phyloP scores from a whole-genome alignment of 2,329 filamentous ascomycete genomes.

The Neopestalotiopsis sp. region DNA sequence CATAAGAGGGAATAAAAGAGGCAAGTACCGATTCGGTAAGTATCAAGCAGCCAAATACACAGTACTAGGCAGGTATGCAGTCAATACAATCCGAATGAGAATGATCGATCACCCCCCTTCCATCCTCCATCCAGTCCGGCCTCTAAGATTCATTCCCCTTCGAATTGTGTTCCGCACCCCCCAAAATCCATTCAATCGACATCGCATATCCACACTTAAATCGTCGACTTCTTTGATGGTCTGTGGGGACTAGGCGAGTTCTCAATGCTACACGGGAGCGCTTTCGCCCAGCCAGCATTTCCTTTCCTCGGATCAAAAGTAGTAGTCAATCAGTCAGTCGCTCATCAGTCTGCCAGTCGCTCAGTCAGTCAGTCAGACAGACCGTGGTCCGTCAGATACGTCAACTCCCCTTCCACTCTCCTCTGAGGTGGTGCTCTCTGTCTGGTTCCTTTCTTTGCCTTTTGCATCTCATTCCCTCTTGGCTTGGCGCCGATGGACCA shows the following conservation, averaged over 20 bases:
- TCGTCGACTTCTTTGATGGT: constrained; percentile 10
- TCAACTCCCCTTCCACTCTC: background rate
- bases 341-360: background rate
- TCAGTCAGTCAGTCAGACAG: background rate
- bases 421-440: background rate
- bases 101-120: background rate
- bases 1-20: background rate
- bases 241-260: constrained; percentile 14
- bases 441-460: background rate
- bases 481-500: background rate
- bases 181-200: constrained; percentile 13
- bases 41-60: background rate
- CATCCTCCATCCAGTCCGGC: background rate
- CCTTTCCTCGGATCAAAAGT: background rate
- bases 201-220: constrained; percentile 16
- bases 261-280: constrained; percentile 18
- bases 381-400: background rate
- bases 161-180: constrained; percentile 7
- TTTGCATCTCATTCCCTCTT: background rate
- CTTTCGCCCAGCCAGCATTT: constrained; percentile 15
- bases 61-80: constrained; percentile 1
- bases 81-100: background rate
- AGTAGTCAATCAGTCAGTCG: background rate
- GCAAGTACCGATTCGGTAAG: background rate
- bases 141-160: constrained; percentile 7